Base-by-base conservation (phyloP, 1,284 basidiomycete genomes). In the Gomphus bonarii region DNA sequence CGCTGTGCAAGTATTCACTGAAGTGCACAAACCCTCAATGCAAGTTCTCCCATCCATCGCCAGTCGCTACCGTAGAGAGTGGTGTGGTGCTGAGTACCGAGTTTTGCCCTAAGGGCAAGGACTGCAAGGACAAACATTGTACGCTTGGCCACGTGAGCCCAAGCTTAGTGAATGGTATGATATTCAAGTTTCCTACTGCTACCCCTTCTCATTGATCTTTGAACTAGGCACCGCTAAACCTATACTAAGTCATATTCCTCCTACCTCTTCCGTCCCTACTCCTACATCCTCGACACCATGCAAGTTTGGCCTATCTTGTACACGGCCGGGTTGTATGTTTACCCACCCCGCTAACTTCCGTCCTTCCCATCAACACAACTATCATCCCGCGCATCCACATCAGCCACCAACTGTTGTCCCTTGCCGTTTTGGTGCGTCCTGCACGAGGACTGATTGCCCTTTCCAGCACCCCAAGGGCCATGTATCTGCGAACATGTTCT, bases 1-100 rank as follows among this genome's bases (percentile, higher is more conserved):
- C 87, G 0, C 73, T 97, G 20, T 97, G 94, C 81, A 95, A 95
- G 72, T 97, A 88, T 63, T 83, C 79, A 6, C 76, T 86, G 22
- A 94, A 93, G 63, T 97, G 94, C 70, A 88, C 85, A 53, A 95
- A 95, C 69, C 76, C 88, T 0, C 75, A 84, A 53, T 97, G 94
- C 69, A 78, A 85, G 18, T 97, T 83, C 70, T 90, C 89, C 10
- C 94, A 97, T 69, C 91, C 94, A 3, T 91, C 88, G 5, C 93
- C 94, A 14, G 90, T 91, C 0, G 92, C 94, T 2, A 94, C 93
- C 30, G 75, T 82, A 12, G 91, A 95, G 71, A 91, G 87, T 66
- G 94, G 93, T n/a, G 80, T 97, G 62, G 94, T 97, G 1, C 74
- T 97, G 59, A 92, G 88, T 64, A 92, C 88, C 60, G 94, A 95